Evolutionary conservation across 208 protist species (phyloP), one percentile per base, ranked within the genome.

Genomic region (Trypanosoma melophagium): DNA sequence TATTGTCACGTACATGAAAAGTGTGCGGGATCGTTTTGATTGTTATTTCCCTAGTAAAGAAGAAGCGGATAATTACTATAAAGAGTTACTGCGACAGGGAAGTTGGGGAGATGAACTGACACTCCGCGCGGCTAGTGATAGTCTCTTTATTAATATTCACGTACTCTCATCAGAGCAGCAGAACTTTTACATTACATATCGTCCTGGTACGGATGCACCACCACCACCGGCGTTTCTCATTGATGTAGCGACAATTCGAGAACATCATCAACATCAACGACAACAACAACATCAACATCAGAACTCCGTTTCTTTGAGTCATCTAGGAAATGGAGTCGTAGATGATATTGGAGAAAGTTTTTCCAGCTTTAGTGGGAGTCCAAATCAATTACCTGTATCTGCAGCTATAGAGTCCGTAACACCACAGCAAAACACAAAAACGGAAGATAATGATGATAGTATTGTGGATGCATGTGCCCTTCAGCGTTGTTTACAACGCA

Each of bases 61-160:
- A 47, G 76, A 77, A 22, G 87, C 87, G 2, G 88, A 94, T 63
- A 35, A 28, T 0, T 94, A 96, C 77, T 92, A 88, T 70, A 57
- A 59, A 14, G 69, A 79, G 16, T 44, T 96, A 38, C 71, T 77
- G 1, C 78, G 80, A 61, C 22, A 60, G 35, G 87, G 86, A 13
- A 79, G 77, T 22, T 96, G 91, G 89, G 91, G 91, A 35, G 91
- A 96, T 60, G 91, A 96, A 76, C 71, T 96, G 24, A 92, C 91
- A 16, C 74, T 96, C 24, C 86, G 88, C 22, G 91, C 71, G 5
- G 90, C 90, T 28, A 90, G 83, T 69, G 87, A 96, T 69, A 87
- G 83, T 75, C 71, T 96, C 24, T 87, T 78, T 66, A 71, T 93
- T 31, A 93, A 90, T 64, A 91, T 96, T 44, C 87, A 96, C 67